Percentiles rank a stretch among this genome's conserved stretches.
Evolutionary conservation across 106 monocot species (phyloP).

Genomic region (Platanthera zijinensis): DNA sequence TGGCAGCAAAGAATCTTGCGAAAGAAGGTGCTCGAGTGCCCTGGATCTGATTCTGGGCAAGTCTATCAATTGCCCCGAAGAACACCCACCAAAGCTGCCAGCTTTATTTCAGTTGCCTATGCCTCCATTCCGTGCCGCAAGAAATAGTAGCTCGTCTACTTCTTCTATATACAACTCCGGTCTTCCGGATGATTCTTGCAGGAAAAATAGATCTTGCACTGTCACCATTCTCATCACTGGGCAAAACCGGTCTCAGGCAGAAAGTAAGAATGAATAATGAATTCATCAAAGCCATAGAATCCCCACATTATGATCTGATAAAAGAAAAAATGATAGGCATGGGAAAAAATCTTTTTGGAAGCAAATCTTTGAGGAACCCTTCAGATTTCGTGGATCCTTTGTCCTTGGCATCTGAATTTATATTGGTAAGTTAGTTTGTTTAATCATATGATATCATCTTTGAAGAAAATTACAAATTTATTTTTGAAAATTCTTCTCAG

Average conservation of each 20-base stretch:
- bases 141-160: no score
- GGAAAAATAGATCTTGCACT: no score
- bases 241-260: no score
- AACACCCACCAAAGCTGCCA: slow-evolving; percentile 4
- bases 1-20: background rate
- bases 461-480: background rate
- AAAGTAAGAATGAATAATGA: background rate
- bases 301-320: no score
- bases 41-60: background rate
- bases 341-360: background rate
- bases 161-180: no score
- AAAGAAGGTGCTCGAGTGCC: background rate
- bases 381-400: background rate
- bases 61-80: background rate
- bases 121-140: background rate
- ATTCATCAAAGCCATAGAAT: no score
- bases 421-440: background rate
- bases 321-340: no score
- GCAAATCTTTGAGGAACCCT: background rate
- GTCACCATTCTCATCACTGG: no score
- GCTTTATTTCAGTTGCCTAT: slow-evolving; percentile 2
- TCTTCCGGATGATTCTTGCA: no score
- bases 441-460: no score
- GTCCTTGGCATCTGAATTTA: background rate
- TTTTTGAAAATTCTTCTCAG: background rate